Evolutionary conservation across 192 early-diverging fungal species (phyloP).

Genomic region (Glomus cerebriforme): DNA sequence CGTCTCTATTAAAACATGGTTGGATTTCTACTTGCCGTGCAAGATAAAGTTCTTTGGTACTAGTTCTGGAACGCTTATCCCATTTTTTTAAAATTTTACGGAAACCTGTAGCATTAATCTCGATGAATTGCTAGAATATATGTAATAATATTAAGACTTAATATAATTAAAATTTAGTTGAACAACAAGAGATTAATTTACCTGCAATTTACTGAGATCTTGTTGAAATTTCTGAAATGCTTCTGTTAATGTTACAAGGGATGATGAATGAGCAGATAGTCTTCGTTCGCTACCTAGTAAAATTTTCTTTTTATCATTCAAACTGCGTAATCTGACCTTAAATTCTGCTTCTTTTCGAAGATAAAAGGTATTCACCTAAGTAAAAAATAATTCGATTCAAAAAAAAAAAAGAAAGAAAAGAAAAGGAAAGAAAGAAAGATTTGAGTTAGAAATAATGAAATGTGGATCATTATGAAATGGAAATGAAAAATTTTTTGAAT

Average conservation of each 20-base stretch:
- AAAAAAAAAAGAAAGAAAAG: too few relatives aligned
- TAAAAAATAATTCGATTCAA: neutral
- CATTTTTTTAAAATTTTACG: slow-evolving; percentile 99
- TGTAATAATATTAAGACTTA: neutral
- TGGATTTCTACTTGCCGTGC: slow-evolving; percentile 97
- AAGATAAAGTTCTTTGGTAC: slow-evolving; percentile 97
- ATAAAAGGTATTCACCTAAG: slow-evolving; percentile 92
- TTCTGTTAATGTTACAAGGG: slow-evolving; percentile 78
- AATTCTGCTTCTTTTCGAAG: slow-evolving; percentile 94
- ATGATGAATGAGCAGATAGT: slow-evolving; percentile 52
- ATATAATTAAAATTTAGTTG: too few relatives aligned
- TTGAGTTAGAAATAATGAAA: neutral
- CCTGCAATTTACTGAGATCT: slow-evolving; percentile 94
- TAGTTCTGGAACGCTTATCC: slow-evolving; percentile 98
- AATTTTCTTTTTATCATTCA: slow-evolving; percentile 78
- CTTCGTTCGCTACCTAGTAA: slow-evolving; percentile 55
- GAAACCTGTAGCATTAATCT: slow-evolving; percentile 95
- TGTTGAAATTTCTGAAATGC: slow-evolving; percentile 90
- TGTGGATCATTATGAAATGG: neutral
- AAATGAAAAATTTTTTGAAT: neutral
- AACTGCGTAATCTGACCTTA: slow-evolving; percentile 83
- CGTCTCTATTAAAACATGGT: slow-evolving; percentile 94
- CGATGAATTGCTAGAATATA: slow-evolving; percentile 83
- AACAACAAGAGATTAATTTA: slow-evolving; percentile 32
- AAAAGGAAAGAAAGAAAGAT: neutral